Evolutionary conservation across 495 filamentous ascomycete species (phyloP), one percentile per base, ranked within the genome.

Genomic region (Penicillium dipodomyicola): DNA sequence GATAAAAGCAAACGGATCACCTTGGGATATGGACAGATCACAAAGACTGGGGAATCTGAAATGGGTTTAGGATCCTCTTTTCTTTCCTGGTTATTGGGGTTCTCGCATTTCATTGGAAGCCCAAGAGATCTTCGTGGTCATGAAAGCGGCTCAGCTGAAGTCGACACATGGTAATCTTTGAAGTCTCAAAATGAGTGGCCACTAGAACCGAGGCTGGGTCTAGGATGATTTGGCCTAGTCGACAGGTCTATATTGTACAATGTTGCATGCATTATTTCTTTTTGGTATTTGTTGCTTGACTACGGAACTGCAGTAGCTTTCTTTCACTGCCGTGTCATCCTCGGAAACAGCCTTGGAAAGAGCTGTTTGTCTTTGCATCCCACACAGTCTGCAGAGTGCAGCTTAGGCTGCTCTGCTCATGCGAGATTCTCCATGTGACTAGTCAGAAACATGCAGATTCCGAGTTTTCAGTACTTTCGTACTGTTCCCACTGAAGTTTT

Each of bases 11-110:
- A 49, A 32, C 10, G 17, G 11, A 15, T 10, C 1, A 25, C 23
- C 5, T 25, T 29, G 27, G 7, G 20, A 30, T 27, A 53, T 57
- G 37, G 49, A 58, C 49, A 58, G 56, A 59, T 54, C 49, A 59
- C 56, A 54, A 43, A 49, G 17, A 23, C 23, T 37, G 47, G 30
- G 47, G 44, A 23, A 19, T 5, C 29, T 19, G 20, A 19, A 49
- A 40, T 39, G 3, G 49, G 20, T 11, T 41, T n/a, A 11, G 35
- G 42, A 29, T 47, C 42, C 29, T 53, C 12, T 44, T 52, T 53
- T 23, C 17, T 6, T 25, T 25, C 4, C 17, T 23, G 7, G 25
- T 29, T 29, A 32, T 46, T 54, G 43, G 42, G 23, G 30, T 37
- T 45, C 19, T 41, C 15, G 35, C 35, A 19, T 30, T 12, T 42